These are phyloP conservation scores for Orbilia ellipsospora DNA, from an alignment of 2,329 filamentous ascomycete genomes.

Conservation along the genomic window DNA sequence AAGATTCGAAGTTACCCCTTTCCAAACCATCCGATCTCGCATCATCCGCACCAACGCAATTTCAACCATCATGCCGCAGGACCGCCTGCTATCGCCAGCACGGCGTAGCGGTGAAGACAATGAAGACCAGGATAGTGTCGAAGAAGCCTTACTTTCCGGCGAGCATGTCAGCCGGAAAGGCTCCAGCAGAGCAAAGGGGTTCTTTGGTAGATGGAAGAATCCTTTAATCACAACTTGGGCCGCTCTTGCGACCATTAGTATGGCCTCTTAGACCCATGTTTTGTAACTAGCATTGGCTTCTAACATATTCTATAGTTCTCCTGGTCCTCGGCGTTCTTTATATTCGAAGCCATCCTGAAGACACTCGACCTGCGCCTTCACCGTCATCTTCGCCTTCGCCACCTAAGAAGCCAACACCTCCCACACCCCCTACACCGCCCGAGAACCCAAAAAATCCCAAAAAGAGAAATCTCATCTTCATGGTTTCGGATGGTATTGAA, in stretches of 20 bases:
- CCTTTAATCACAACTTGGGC: conserved; percentile 55
- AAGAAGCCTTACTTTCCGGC: conserved; percentile 56
- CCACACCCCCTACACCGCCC: conserved; percentile 58
- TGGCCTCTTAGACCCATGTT: conserved; percentile 53
- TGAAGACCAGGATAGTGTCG: conserved; percentile 44
- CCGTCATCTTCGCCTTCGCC: not conserved
- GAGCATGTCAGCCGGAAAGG: conserved; percentile 50
- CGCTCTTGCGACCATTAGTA: conserved; percentile 58
- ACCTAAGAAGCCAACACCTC: conserved; percentile 62
- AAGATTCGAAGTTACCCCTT: conserved; percentile 25
- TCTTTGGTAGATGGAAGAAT: conserved; percentile 44
- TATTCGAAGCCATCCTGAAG: conserved; percentile 57
- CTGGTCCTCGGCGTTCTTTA: conserved; percentile 58
- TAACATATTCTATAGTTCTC: conserved; percentile 59
- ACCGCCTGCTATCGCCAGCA: conserved; percentile 44
- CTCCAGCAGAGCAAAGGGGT: conserved; percentile 19
- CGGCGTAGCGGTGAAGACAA: conserved; percentile 47
- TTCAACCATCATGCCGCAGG: conserved; percentile 24
- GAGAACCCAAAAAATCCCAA: conserved; percentile 25
- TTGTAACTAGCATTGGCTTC: conserved; percentile 58
- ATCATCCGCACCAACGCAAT: not conserved
- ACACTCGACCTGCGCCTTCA: conserved; percentile 64
- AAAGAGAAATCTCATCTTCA: conserved; percentile 96
- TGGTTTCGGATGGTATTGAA: conserved; percentile 87
- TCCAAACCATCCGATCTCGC: not conserved